phyloP scores from a whole-genome alignment of 2,329 filamentous ascomycete genomes.

The Trichoderma brevicompactum region DNA sequence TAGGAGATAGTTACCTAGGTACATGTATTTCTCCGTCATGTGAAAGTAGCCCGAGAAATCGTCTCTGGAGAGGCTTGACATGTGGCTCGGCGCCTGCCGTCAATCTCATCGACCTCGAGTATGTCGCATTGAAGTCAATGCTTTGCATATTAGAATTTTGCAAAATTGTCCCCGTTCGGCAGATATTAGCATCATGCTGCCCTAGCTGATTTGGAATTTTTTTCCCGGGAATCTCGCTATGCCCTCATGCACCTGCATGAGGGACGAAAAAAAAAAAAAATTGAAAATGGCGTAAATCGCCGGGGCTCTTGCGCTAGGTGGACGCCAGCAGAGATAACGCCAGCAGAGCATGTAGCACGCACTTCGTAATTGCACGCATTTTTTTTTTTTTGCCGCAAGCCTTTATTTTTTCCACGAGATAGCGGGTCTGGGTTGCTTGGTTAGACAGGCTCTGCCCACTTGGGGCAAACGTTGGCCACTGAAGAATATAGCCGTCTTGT shows the following conservation, averaged over 20 bases:
- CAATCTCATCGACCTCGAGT: not conserved
- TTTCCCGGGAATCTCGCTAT: not conserved
- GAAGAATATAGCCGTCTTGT: constrained; percentile 5
- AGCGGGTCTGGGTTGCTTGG: constrained; percentile 27
- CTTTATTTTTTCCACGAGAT: constrained; percentile 14
- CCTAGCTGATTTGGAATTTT: constrained; percentile 23
- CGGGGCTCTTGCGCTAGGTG: constrained; percentile 28
- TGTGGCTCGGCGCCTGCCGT: constrained; percentile 9
- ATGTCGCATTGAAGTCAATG: constrained; percentile 17
- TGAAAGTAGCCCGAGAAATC: constrained; percentile 16
- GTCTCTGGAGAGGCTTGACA: not conserved
- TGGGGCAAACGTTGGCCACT: constrained; percentile 17
- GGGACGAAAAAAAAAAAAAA: constrained; percentile 1
- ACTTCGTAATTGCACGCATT: constrained; percentile 23
- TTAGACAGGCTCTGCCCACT: constrained; percentile 16
- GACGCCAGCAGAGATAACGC: constrained; percentile 28
- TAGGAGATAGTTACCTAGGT: constrained; percentile 11
- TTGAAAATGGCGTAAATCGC: constrained; percentile 27
- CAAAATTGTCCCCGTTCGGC: not conserved
- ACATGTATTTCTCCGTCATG: constrained; percentile 27
- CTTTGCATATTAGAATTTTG: constrained; percentile 9
- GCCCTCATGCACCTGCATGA: not conserved
- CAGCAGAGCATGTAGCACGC: constrained; percentile 24
- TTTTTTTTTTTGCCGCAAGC: constrained; percentile 21
- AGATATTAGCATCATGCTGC: constrained; percentile 16